phyloP scores from a whole-genome alignment of 768 basidiomycete genomes.

The Tylopilus felleus region DNA sequence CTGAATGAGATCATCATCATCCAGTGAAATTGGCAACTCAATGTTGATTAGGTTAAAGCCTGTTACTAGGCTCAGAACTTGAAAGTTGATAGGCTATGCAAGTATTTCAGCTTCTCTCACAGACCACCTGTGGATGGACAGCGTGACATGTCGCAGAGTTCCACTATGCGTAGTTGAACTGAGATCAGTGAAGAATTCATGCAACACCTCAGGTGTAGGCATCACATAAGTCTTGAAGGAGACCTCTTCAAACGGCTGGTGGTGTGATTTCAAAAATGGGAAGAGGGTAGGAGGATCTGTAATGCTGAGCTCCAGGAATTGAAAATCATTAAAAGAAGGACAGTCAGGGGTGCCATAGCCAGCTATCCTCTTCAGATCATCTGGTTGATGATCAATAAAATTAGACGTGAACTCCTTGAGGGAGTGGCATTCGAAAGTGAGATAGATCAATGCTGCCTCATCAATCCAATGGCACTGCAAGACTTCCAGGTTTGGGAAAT shows the following conservation, averaged over 20 bases:
- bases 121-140: too few species aligned
- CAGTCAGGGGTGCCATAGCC: neutral
- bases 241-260: too few species aligned
- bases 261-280: too few species aligned
- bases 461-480: neutral
- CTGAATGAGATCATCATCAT: slow-evolving; percentile 1
- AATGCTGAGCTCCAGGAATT: neutral
- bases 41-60: neutral
- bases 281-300: too few species aligned
- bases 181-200: too few species aligned
- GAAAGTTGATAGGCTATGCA: too few species aligned
- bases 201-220: too few species aligned
- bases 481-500: neutral
- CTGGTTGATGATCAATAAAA: neutral
- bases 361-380: neutral
- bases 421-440: too few species aligned
- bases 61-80: slow-evolving; percentile 2
- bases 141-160: too few species aligned
- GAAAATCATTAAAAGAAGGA: slow-evolving; percentile 7
- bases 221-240: too few species aligned
- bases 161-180: too few species aligned
- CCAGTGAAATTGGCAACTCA: neutral
- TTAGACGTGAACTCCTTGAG: neutral
- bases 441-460: slow-evolving; percentile 4
- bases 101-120: too few species aligned